phyloP scores from a whole-genome alignment of 345 rosid genomes.

The Salix koriyanagi region DNA sequence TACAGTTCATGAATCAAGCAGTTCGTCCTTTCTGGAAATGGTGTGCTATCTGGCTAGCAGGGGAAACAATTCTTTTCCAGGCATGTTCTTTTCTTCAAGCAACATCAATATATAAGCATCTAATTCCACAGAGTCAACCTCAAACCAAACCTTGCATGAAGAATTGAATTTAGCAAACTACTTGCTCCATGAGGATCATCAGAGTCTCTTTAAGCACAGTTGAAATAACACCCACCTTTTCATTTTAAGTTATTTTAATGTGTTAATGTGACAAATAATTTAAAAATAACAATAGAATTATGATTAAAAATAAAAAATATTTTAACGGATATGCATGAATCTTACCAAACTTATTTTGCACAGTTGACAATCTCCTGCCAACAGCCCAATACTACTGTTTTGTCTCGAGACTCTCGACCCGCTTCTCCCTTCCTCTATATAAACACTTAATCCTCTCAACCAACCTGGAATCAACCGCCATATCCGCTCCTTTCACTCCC shows the following conservation, averaged over 20 bases:
- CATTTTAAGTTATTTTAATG: too few relatives aligned
- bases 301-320: too few relatives aligned
- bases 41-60: not conserved
- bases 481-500: not conserved
- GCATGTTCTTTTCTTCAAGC: not conserved
- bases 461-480: not conserved
- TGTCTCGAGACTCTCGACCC: conserved; percentile 17
- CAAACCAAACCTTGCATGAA: not conserved
- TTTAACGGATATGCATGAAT: not conserved
- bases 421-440: conserved; percentile 23
- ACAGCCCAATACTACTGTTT: not conserved
- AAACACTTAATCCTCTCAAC: conserved; percentile 5
- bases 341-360: not conserved
- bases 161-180: not conserved
- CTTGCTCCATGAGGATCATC: not conserved
- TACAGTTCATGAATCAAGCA: too few relatives aligned
- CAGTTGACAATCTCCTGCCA: not conserved
- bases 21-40: not conserved
- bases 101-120: not conserved
- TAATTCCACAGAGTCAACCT: too few relatives aligned
- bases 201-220: not conserved
- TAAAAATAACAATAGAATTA: too few relatives aligned
- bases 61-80: not conserved
- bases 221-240: not conserved
- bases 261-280: too few relatives aligned